These are phyloP conservation scores for Nakazawaea pomicola DNA, from an alignment of 805 yeast genomes.

Conservation along the genomic window DNA sequence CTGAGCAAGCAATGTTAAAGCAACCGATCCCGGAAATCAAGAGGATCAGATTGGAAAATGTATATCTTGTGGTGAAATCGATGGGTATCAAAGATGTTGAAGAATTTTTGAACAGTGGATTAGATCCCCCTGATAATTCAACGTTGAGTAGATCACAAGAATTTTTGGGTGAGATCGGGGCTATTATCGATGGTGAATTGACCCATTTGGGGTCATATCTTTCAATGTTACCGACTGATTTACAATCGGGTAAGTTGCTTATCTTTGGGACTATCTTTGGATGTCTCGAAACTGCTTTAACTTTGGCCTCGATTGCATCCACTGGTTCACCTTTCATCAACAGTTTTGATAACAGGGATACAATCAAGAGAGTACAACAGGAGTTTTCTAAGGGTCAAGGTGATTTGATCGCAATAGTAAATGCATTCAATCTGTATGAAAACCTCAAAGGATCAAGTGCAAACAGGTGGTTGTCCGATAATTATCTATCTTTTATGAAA, in stretches of 20 bases:
- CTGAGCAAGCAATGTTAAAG: conserved; percentile 53
- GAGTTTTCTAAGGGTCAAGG: conserved; percentile 53
- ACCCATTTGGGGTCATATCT: conserved; percentile 79
- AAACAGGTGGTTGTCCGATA: conserved; percentile 46
- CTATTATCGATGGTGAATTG: conserved; percentile 45
- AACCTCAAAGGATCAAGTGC: conserved; percentile 23
- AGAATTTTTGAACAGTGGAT: conserved; percentile 63
- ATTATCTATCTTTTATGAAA: conserved; percentile 56
- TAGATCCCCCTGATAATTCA: conserved; percentile 69
- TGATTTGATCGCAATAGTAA: conserved; percentile 65
- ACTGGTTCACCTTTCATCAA: conserved; percentile 70
- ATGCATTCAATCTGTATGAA: conserved; percentile 53
- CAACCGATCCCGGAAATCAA: conserved; percentile 88
- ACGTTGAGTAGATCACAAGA: conserved; percentile 48
- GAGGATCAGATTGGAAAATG: conserved; percentile 75
- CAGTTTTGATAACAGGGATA: conserved; percentile 59
- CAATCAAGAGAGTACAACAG: conserved; percentile 42
- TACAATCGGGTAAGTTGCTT: conserved; percentile 77
- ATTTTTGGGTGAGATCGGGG: conserved; percentile 66
- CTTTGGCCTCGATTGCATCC: conserved; percentile 73
- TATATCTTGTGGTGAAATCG: conserved; percentile 78
- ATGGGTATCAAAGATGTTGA: conserved; percentile 79
- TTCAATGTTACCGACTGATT: conserved; percentile 80
- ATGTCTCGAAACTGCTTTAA: conserved; percentile 69
- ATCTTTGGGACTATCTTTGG: conserved; percentile 81